Conservation (phyloP, 768 basidiomycete species). For the Termitomyces sp. region DNA sequence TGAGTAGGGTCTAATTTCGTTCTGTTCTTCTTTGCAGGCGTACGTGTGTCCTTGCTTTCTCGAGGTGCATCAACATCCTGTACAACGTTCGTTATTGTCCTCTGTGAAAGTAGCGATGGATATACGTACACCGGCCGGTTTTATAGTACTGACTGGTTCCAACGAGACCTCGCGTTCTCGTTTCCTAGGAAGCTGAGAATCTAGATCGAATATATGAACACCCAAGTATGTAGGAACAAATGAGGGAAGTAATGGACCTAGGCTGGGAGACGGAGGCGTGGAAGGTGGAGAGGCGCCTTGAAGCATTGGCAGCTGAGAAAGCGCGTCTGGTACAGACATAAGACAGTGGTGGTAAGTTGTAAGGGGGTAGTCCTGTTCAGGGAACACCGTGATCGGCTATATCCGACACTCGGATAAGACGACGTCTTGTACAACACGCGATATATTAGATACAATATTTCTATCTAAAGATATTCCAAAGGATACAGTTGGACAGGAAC, state of each 20-base stretch:
- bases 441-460: not conserved
- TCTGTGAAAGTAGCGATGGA: constrained; percentile 2
- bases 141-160: constrained; percentile 55
- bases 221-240: not conserved
- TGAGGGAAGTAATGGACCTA: constrained; percentile 29
- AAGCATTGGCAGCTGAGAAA: constrained; percentile 9
- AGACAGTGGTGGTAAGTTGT: constrained; percentile 5
- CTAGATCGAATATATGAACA: constrained; percentile 24
- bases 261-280: constrained; percentile 42
- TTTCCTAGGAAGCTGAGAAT: constrained; percentile 56
- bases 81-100: not conserved
- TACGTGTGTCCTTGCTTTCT: constrained; percentile 43
- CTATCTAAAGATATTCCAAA: not conserved
- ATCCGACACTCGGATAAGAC: constrained; percentile 21
- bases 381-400: constrained; percentile 26
- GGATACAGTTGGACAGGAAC: not conserved
- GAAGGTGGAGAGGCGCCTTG: constrained; percentile 25
- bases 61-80: constrained; percentile 36
- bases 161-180: constrained; percentile 74
- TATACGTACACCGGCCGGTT: constrained; percentile 29
- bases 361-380: constrained; percentile 9
- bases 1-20: constrained; percentile 54
- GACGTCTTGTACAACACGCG: not conserved
- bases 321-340: constrained; percentile 12
- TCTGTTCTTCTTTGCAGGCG: constrained; percentile 76